Evolutionary conservation across 495 filamentous ascomycete species (phyloP), one percentile per base, ranked within the genome.

Genomic region (Penicillium herquei): DNA sequence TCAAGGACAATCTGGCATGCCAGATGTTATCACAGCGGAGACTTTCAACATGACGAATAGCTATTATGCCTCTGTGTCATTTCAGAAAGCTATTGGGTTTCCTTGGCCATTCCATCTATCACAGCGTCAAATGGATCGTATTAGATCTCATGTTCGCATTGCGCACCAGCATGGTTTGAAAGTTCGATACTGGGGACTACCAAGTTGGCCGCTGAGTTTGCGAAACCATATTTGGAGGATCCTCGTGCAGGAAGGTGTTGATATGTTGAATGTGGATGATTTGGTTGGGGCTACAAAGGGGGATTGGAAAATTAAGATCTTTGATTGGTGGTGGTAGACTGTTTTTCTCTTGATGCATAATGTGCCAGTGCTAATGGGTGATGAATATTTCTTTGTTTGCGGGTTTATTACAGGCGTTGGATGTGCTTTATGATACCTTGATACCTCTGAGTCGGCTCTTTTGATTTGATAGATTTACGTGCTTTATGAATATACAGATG

Each of bases 211-310:
- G 10, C 69, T 87, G n/a, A 80, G 82, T 46, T 59, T 87, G 60
- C 74, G 91, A 40, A 87, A 94, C 69, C 77, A 83, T 52, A 71
- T 95, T 14, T 95, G 90, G 91, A 71, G 82, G 45, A 77, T 87
- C 3, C 65, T 96, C n/a, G 76, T 85, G 30, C 70, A 78, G 41
- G 88, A 91, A 59, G 90, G 89, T 0, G 86, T 87, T 6, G 88
- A 89, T 65, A 71, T 91, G 31, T 69, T 95, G 33, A 94, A 92
- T 66, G 89, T 87, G 6, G 90, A 95, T 76, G 89, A 94, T 72
- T 66, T 95, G 51, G 64, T 75, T 16, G 78, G 64, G 34, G 84
- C 80, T 7, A 77, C 80, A 0, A 65, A 60, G 42, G 62, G 69
- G 46, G 70, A 79, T 37, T 83, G 79, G 80, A 65, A 59, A 21